Evolutionary conservation across 1,284 basidiomycete genomes (phyloP).

Genomic region (Flammula alnicola): DNA sequence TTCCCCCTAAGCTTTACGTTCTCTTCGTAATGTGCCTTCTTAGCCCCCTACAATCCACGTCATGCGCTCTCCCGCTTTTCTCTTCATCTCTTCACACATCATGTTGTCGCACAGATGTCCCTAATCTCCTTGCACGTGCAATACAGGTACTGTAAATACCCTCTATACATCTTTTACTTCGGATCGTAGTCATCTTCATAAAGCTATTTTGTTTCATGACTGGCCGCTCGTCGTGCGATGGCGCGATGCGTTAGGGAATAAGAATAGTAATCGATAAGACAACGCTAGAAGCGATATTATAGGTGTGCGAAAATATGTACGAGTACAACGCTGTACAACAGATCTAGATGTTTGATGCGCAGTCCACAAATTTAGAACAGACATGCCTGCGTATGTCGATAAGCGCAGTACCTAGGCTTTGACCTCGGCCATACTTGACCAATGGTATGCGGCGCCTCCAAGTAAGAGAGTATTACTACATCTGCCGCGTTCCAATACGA

Average conservation of each 20-base stretch:
- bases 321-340: too few species aligned
- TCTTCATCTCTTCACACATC: slow-evolving; percentile 4
- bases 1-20: background rate
- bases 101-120: slow-evolving; percentile 1
- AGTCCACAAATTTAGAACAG: too few species aligned
- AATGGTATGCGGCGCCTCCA: too few species aligned
- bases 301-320: too few species aligned
- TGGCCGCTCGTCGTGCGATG: too few species aligned
- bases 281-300: too few species aligned
- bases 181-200: slow-evolving; percentile 19
- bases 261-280: background rate
- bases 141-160: slow-evolving; percentile 26
- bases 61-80: background rate
- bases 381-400: too few species aligned
- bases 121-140: slow-evolving; percentile 16
- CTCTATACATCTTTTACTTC: slow-evolving; percentile 24
- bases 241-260: slow-evolving; percentile 25
- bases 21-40: background rate
- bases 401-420: too few species aligned
- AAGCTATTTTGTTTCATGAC: slow-evolving; percentile 15
- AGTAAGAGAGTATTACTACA: too few species aligned
- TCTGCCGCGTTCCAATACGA: too few species aligned
- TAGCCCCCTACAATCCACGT: background rate
- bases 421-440: too few species aligned
- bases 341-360: too few species aligned